Conservation (phyloP, 164 flowering plant species). For the Amborella trichopoda region DNA sequence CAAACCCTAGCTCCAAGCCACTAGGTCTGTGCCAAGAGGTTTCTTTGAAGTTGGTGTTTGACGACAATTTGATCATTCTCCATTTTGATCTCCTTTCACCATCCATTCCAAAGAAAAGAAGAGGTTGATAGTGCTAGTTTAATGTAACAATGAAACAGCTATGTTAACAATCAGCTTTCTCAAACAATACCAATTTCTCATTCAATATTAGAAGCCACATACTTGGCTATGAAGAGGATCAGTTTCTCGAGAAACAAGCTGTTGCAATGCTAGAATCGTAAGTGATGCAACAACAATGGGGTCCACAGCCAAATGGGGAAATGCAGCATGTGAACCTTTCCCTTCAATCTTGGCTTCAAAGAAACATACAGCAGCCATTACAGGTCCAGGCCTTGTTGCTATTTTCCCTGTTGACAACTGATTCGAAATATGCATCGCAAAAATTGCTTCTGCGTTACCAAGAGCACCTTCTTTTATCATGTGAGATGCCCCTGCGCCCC, state of each 20-base stretch:
- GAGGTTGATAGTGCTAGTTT: too few species aligned
- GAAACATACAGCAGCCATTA: slow-evolving; percentile 44
- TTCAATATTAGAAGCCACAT: too few species aligned
- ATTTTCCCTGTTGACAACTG: slow-evolving; percentile 47
- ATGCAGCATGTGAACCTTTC: slow-evolving; percentile 59
- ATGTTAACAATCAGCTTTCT: too few species aligned
- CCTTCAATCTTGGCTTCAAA: slow-evolving; percentile 61
- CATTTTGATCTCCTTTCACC: too few species aligned
- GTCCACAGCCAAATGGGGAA: slow-evolving; percentile 41
- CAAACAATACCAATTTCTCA: too few species aligned
- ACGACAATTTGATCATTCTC: too few species aligned
- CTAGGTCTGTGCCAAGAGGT: too few species aligned
- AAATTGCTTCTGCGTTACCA: slow-evolving; percentile 65
- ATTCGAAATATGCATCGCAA: slow-evolving; percentile 52
- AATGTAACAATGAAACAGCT: too few species aligned
- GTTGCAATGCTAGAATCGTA: slow-evolving; percentile 63
- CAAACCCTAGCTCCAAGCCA: too few species aligned
- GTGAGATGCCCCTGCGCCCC: slow-evolving; percentile 73
- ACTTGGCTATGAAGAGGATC: slow-evolving; percentile 73
- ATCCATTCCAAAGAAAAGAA: too few species aligned
- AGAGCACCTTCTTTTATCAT: slow-evolving; percentile 82
- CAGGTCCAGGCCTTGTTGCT: slow-evolving; percentile 40
- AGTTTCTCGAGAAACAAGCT: slow-evolving; percentile 62
- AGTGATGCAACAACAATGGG: slow-evolving; percentile 62
- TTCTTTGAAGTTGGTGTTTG: too few species aligned